Conservation (phyloP, 2,329 filamentous ascomycete species). For the Fusarium marasasianum region DNA sequence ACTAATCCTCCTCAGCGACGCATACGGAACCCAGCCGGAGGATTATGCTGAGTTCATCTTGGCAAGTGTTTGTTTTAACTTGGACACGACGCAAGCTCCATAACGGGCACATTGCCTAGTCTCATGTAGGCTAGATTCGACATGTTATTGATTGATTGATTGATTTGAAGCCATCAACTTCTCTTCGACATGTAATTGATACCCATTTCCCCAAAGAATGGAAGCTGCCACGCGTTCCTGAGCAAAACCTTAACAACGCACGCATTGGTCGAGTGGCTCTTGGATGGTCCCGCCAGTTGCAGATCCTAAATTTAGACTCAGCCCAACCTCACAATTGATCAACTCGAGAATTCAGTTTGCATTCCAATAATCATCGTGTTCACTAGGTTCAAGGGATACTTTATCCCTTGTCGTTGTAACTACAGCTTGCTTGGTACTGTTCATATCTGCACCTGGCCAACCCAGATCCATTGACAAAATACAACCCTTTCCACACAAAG, state of each 20-base stretch:
- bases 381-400: slow-evolving; percentile 32
- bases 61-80: background rate
- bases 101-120: background rate
- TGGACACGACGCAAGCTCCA: background rate
- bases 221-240: slow-evolving; percentile 28
- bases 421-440: slow-evolving; percentile 29
- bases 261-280: background rate
- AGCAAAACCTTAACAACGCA: slow-evolving; percentile 12
- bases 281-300: background rate
- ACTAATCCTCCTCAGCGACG: slow-evolving; percentile 21
- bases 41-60: background rate
- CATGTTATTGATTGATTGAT: slow-evolving; percentile 11
- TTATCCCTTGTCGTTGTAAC: slow-evolving; percentile 27
- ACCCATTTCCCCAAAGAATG: slow-evolving; percentile 5
- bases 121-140: slow-evolving; percentile 17
- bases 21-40: background rate
- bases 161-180: too few relatives aligned
- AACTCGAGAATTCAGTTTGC: slow-evolving; percentile 2
- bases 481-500: slow-evolving; percentile 14
- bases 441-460: slow-evolving; percentile 28
- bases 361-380: slow-evolving; percentile 44
- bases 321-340: background rate
- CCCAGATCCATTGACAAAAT: slow-evolving; percentile 20
- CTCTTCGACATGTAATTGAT: slow-evolving; percentile 16
- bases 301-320: slow-evolving; percentile 14